Evolutionary conservation across 1,139 yeast genomes (phyloP), one percentile per base, ranked within the genome.

Genomic region (Geotrichum reessii): DNA sequence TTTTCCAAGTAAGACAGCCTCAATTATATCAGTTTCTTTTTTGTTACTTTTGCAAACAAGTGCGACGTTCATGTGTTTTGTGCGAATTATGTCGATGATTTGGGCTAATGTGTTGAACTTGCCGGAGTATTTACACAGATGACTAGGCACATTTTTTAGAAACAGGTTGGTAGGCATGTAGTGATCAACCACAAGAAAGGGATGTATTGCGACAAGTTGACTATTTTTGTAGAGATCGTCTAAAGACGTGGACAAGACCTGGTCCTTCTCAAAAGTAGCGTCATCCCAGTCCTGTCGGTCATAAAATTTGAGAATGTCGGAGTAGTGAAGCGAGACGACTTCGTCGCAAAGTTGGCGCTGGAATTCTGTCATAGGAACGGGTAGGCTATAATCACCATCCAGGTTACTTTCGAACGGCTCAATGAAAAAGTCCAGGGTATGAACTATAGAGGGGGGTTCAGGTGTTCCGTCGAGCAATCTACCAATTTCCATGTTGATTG

Each of bases 291-390:
- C 31, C 7, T 47, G 42, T 0, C 89, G 83, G 70, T 90, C 96
- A 68, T 91, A 91, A 71, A 87, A 90, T 72, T 90, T 86, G 65
- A 92, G 76, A 59, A 93, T 90, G 70, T 92, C 98, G 44, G 95
- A 85, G 69, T 92, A 92, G 71, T 93, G 98, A 50, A 91, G 76
- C 1, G 96, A 87, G 8, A 93, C 88, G 31, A 93, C 92, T 69
- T 90, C 96, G 73, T 92, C 96, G 14, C 93, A 88, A 58, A 92
- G 78, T 68, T 90, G 95, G 67, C 86, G 86, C 70, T 93, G 98
- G 65, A 88, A 87, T 63, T 87, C 91, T 61, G 88, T 84, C 86
- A 92, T 84, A 2, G 96, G 92, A 4, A 95, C 88, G 0, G 96
- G 90, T 49, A 92, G 76, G 71, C 83, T 81, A 71, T 90, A 90